Conservation (phyloP, 352 stramenopile genomes). For the Globisporangium carolinianum region DNA sequence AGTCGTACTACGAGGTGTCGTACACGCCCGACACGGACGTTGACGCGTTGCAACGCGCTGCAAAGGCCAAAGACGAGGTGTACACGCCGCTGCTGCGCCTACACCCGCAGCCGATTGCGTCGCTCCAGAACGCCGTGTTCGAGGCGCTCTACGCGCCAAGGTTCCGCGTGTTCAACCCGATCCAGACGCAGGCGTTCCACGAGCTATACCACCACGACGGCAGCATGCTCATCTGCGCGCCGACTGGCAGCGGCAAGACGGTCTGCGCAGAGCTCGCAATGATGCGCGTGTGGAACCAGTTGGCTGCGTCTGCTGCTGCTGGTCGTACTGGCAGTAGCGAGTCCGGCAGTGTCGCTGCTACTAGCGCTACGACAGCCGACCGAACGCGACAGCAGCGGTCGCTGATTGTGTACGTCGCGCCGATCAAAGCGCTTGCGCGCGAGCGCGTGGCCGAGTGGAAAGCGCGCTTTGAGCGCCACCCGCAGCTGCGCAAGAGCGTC, state of each 20-base stretch:
- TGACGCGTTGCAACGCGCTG: conserved; percentile 1
- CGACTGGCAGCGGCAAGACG: conserved; percentile 96
- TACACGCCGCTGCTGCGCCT: conserved; percentile 91
- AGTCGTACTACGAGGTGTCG: conserved; percentile 78
- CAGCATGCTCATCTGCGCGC: conserved; percentile 95
- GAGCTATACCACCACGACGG: conserved; percentile 95
- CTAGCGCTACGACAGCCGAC: conserved; percentile 47
- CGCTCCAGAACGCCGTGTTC: conserved; percentile 89
- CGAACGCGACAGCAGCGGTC: conserved; percentile 50
- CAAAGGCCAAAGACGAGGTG: conserved; percentile 61
- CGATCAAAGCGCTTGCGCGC: conserved; percentile 94
- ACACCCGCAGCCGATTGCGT: conserved; percentile 91
- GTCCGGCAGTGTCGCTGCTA: conserved; percentile 31
- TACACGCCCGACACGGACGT: conserved; percentile 37
- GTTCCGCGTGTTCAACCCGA: conserved; percentile 88
- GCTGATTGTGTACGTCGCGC: conserved; percentile 97
- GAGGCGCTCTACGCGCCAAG: conserved; percentile 87
- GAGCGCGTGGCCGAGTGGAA: conserved; percentile 97
- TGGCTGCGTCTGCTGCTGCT: background rate
- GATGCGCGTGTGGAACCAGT: conserved; percentile 88
- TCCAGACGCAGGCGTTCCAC: conserved; percentile 98
- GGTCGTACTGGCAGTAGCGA: too few species aligned
- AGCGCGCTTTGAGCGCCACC: conserved; percentile 81
- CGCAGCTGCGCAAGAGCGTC: conserved; percentile 85
- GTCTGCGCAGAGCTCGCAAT: conserved; percentile 96